Evolutionary conservation across 805 yeast genomes (phyloP), one percentile per base, ranked within the genome.

Genomic region (Brettanomyces sp.): DNA sequence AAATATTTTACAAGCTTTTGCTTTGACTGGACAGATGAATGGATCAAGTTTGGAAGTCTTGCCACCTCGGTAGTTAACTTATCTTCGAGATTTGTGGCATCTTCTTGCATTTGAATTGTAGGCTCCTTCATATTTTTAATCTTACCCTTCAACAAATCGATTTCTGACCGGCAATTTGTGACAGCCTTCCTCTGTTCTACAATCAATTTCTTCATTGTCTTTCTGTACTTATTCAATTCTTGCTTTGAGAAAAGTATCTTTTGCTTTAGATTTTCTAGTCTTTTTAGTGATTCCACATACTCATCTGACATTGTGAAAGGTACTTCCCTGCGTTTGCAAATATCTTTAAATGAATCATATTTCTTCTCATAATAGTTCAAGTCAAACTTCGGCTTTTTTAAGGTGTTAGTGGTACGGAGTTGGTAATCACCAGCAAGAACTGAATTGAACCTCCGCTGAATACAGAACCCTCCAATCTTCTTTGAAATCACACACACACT

Each of bases 31-130:
- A 79, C 86, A 0, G 71, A 53, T 0, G 68, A 59, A 47, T 77
- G 79, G 0, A 84, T 61, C 22, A 73, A 57, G 55, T 85, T 85
- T 0, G 95, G 95, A n/a, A 85, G 62, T 0, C 67, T 58, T 8
- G 75, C 79, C 1, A 77, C 75, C 12, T 63, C 60, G 0, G 56
- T 47, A 34, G 61, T 59, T 0, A 82, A 59, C 3, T 59, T 54
- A 5, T 64, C 58, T 14, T 77, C 71, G 3, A 72, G 48, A 28
- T 1, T 39, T 45, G 8, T 52, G 63, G 22, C 59, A 50, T 1
- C 47, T 33, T 3, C 54, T 52, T 38, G 63, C 63, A 13, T 8
- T 3, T 56, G 50, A 1, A 49, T 42, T n/a, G 65, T 62, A 0
- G 48, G 39, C 4, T 62, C 62, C 47, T 62, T 51, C 14, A 69